Base-by-base conservation (phyloP, 129 eudicot species). In the Flaveria sonorensis region DNA sequence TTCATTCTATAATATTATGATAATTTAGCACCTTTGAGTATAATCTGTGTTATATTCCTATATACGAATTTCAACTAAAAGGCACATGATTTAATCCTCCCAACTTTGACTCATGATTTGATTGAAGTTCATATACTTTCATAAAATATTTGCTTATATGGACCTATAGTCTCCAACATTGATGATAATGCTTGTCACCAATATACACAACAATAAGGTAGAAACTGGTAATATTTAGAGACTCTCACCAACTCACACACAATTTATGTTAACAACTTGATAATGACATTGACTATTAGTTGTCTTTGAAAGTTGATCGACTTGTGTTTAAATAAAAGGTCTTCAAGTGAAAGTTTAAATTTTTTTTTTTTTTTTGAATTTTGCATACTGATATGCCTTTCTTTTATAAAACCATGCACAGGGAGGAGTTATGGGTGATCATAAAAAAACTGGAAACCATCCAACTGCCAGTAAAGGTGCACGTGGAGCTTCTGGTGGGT, bases 361-460 rank as follows among this genome's bases (percentile, higher is more conserved):
- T 0, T 24, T 24, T 24, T 1, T 30, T 3, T 23, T 12, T 21
- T 57, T 60, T 60, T 36, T 8, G 1, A 43, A 16, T 60, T 59
- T 60, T 60, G 36, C 13, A 60, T 2, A 21, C 14, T 7, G 64
- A 9, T 21, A 57, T 20, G 1, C 28, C 14, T 20, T 19, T 19
- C 0, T 19, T 19, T 2, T 19, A 6, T 56, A 56, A 10, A 56
- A 19, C 26, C 14, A 59, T 7, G 24, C 10, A 23, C 36, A 59
- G 78, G 43, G 50, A 24, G 28, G 28, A 24, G 28, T 23, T 18
- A 87, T 84, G 91, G 67, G 71, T 16, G 83, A 80, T 40, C 68
- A 83, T 26, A 72, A 68, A 15, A 84, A 71, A 12, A 74, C 64
- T 48, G 77, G 68, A 3, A 83, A 87, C 59, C 82, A 77, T 30